A percentile compares a stretch with the other conserved stretches of the same genome.
phyloP scores from a whole-genome alignment of 768 basidiomycete genomes.

The Amanita molliuscula region DNA sequence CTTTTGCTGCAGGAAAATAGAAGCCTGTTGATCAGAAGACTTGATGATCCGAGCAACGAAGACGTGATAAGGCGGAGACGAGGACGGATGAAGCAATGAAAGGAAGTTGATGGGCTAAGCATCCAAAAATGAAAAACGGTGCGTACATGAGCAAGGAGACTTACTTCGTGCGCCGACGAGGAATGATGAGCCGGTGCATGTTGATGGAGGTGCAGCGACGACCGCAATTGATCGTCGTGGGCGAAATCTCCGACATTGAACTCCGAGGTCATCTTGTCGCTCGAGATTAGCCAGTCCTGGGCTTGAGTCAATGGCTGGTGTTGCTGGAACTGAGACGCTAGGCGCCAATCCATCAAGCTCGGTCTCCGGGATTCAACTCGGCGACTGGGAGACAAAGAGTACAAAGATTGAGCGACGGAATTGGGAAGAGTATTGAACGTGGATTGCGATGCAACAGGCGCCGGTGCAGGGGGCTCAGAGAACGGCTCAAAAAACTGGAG shows the following conservation, averaged over 20 bases:
- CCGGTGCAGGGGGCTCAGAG: slow-evolving; percentile 29
- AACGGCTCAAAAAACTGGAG: slow-evolving; percentile 47
- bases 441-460: slow-evolving; percentile 15
- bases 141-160: slow-evolving; percentile 14
- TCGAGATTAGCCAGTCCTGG: slow-evolving; percentile 34
- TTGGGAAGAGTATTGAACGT: slow-evolving; percentile 5
- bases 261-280: slow-evolving; percentile 22
- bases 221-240: slow-evolving; percentile 19
- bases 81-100: slow-evolving; percentile 75
- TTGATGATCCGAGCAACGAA: slow-evolving; percentile 84
- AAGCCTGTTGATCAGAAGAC: slow-evolving; percentile 84
- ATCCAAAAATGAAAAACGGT: slow-evolving; percentile 13
- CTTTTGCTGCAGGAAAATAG: slow-evolving; percentile 85
- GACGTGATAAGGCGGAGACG: slow-evolving; percentile 72
- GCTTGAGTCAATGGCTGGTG: slow-evolving; percentile 13
- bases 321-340: slow-evolving; percentile 22
- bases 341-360: slow-evolving; percentile 26
- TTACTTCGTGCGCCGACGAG: slow-evolving; percentile 39
- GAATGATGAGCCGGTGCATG: slow-evolving; percentile 16
- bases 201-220: slow-evolving; percentile 21
- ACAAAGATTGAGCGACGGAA: slow-evolving; percentile 13
- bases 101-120: slow-evolving; percentile 81
- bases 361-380: slow-evolving; percentile 18
- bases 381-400: slow-evolving; percentile 16
- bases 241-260: slow-evolving; percentile 14